A percentile compares a stretch with the other conserved stretches of the same genome.
Conservation (phyloP, 305 asterid genomes). For the Withania somnifera region DNA sequence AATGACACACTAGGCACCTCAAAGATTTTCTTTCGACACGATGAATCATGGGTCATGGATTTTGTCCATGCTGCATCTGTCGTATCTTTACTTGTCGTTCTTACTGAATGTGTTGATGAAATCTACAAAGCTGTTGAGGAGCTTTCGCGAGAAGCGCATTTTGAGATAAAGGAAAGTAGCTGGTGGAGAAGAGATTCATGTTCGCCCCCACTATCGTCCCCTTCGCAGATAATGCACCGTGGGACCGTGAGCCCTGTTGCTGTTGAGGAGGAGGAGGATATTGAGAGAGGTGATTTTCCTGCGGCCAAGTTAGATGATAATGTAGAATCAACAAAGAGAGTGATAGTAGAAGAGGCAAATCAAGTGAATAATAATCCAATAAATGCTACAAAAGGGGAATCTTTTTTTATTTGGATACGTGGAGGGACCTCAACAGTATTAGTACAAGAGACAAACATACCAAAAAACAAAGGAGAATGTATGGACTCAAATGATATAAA, state of each 20-base stretch:
- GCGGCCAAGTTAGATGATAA: slow-evolving; percentile 12
- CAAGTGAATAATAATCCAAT: not conserved
- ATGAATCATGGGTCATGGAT: slow-evolving; percentile 16
- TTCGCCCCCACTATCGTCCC: not conserved
- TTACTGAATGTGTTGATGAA: slow-evolving; percentile 26
- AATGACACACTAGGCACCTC: slow-evolving; percentile 9
- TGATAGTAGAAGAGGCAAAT: not conserved
- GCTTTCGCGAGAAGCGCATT: slow-evolving; percentile 37
- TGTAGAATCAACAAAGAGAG: not conserved
- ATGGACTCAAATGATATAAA: not conserved
- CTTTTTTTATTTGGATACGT: not conserved
- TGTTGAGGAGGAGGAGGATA: slow-evolving; percentile 3
- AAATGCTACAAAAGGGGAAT: not conserved
- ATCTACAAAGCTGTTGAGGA: slow-evolving; percentile 26
- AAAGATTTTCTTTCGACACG: not conserved
- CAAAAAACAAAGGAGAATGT: not conserved
- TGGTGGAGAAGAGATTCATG: not conserved
- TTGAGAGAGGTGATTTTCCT: slow-evolving; percentile 1
- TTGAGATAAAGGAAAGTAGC: slow-evolving; percentile 11
- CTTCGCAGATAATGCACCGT: not conserved
- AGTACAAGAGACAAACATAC: not conserved
- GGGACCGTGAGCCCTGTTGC: not conserved
- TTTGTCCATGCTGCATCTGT: slow-evolving; percentile 25
- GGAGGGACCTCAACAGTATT: not conserved
- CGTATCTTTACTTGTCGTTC: slow-evolving; percentile 42